Percentiles rank a stretch among this genome's conserved stretches.
These are phyloP conservation scores for Amyloporia xantha DNA, from an alignment of 768 basidiomycete genomes.

Conservation along the genomic window DNA sequence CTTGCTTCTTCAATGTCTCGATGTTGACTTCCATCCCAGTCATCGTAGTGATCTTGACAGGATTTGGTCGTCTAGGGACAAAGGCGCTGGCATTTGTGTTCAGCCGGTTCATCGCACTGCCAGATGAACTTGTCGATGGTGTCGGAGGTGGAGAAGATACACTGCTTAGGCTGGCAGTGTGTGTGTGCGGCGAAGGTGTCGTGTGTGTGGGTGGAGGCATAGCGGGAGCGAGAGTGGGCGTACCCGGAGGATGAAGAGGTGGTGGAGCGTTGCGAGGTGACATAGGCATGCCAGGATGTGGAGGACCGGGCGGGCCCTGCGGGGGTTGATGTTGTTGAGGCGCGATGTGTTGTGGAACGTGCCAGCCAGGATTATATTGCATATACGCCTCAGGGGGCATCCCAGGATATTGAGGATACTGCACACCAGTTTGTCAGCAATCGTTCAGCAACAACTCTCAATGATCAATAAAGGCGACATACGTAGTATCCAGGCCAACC, in stretches of 20 bases:
- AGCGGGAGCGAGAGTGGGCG: slow-evolving; percentile 62
- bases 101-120: slow-evolving; percentile 34
- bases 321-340: slow-evolving; percentile 32
- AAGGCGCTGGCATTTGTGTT: slow-evolving; percentile 63
- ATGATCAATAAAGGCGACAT: slow-evolving; percentile 20
- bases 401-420: slow-evolving; percentile 35
- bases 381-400: slow-evolving; percentile 42
- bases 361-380: slow-evolving; percentile 27
- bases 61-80: slow-evolving; percentile 40
- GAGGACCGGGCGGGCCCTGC: slow-evolving; percentile 18
- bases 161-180: slow-evolving; percentile 38
- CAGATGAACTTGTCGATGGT: slow-evolving; percentile 44
- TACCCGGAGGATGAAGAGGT: slow-evolving; percentile 50
- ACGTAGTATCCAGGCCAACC: slow-evolving; percentile 54
- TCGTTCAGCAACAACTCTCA: slow-evolving; percentile 8
- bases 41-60: slow-evolving; percentile 48
- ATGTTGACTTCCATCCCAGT: slow-evolving; percentile 63
- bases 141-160: slow-evolving; percentile 66
- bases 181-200: slow-evolving; percentile 37
- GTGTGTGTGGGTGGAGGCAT: slow-evolving; percentile 46
- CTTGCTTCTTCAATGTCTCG: slow-evolving; percentile 43
- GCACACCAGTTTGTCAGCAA: slow-evolving; percentile 2
- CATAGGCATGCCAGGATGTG: slow-evolving; percentile 46
- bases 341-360: slow-evolving; percentile 26
- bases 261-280: slow-evolving; percentile 60